These are phyloP conservation scores for Sugiyamaella novakii DNA, from an alignment of 1,139 yeast species.

Conservation along the genomic window DNA sequence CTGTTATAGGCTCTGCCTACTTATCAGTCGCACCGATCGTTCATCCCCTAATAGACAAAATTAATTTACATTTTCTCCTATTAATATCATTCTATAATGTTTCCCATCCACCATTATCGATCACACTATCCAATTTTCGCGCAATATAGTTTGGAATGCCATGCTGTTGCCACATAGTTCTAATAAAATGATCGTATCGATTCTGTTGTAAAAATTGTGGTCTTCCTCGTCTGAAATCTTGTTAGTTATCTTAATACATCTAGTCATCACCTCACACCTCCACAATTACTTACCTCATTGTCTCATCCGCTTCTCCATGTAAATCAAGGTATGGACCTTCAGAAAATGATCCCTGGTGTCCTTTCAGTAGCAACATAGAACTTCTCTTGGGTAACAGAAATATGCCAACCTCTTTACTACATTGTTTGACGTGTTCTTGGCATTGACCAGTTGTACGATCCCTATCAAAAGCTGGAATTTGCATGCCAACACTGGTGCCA, in stretches of 20 bases:
- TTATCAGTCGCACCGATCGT: too few species aligned
- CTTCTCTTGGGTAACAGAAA: constrained; percentile 78
- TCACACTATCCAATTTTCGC: constrained; percentile 71
- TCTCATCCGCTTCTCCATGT: constrained; percentile 86
- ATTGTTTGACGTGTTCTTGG: constrained; percentile 41
- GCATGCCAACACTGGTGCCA: constrained; percentile 68
- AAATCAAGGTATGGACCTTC: constrained; percentile 83
- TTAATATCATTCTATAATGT: constrained; percentile 66
- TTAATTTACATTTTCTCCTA: too few species aligned
- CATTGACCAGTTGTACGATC: constrained; percentile 41
- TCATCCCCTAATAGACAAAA: too few species aligned
- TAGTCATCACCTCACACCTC: too few species aligned
- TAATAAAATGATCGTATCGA: constrained; percentile 67
- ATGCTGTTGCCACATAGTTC: constrained; percentile 76
- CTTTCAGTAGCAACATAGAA: constrained; percentile 62
- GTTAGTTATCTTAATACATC: constrained; percentile 23
- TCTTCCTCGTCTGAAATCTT: constrained; percentile 56
- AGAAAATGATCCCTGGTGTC: constrained; percentile 72
- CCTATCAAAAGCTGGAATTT: constrained; percentile 51
- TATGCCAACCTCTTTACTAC: constrained; percentile 73
- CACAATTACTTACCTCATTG: constrained; percentile 43
- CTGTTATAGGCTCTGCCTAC: too few species aligned
- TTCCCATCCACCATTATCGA: constrained; percentile 96
- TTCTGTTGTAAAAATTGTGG: constrained; percentile 66
- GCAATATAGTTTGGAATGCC: constrained; percentile 77